Base-by-base conservation (phyloP, 192 early-diverging fungal species). In the Umbelopsis vinacea region DNA sequence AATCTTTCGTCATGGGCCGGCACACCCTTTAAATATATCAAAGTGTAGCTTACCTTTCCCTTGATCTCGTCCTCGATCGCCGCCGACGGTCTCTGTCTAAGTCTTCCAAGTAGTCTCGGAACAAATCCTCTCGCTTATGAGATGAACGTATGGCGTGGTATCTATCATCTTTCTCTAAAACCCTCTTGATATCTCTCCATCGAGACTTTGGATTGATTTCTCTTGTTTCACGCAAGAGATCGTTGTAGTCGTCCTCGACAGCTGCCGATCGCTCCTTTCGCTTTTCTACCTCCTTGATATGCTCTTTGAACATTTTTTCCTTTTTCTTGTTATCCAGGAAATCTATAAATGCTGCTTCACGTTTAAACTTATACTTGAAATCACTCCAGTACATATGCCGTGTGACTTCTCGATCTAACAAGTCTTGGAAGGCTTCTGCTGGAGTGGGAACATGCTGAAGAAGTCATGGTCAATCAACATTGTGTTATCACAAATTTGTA, bases 291-390 rank as follows among this genome's bases (percentile, higher is more conserved):
- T 54, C 81, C 33, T 79, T 76, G 12, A 91, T 76, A 73, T 94
- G 88, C 4, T 90, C 85, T 43, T 88, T 78, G 60, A 94, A 95
- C 50, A 90, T 52, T 4, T 72, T 77, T 70, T 92, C 88, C 24
- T 89, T 77, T 54, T 90, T 80, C 63, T 88, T 84, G 4, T 89
- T 82, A 21, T 90, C 87, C 4, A 60, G 73, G 4, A 93, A 67
- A 24, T 67, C 80, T 29, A 83, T 67, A 67, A 91, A 95, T 50
- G 90, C 78, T 8, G 83, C 63, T 76, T 95, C 92, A 35, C 84
- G 66, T 55, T 88, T 87, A 71, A 82, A 89, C 69, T 90, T 91
- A n/a, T 87, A 83, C 50, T 81, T 73, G 73, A 95, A 95, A 40
- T 92, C 90, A 38, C 93, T 88, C 86, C 88, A 94, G 6, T 87